Conservation (phyloP, 2,329 filamentous ascomycete species). For the Hypomyces perniciosus region DNA sequence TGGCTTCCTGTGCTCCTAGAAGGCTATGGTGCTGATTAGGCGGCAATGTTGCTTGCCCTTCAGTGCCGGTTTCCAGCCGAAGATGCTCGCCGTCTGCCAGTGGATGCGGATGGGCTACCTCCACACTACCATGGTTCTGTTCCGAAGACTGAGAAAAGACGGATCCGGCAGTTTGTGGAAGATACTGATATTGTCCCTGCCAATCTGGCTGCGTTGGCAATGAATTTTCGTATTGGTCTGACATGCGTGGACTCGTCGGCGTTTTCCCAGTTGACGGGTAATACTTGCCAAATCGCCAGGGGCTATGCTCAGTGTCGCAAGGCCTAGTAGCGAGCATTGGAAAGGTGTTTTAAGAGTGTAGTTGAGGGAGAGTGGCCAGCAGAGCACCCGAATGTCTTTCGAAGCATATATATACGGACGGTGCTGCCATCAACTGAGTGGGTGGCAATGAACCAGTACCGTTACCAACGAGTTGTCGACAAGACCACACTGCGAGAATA, state of each 20-base stretch:
- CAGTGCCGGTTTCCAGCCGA: conserved; percentile 60
- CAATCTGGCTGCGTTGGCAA: conserved; percentile 51
- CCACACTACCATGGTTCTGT: conserved; percentile 29
- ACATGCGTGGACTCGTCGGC: conserved; percentile 48
- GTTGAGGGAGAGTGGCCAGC: conserved; percentile 2
- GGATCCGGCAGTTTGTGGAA: conserved; percentile 39
- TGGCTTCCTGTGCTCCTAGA: conserved; percentile 36
- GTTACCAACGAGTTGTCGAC: conserved; percentile 1
- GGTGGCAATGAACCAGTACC: not conserved
- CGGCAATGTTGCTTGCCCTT: conserved; percentile 42
- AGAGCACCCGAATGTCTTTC: conserved; percentile 3
- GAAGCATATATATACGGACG: not conserved
- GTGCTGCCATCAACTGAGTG: conserved; percentile 8
- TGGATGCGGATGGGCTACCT: conserved; percentile 20
- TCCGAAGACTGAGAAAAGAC: conserved; percentile 42
- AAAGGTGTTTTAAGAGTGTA: conserved; percentile 18
- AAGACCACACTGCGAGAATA: conserved; percentile 1
- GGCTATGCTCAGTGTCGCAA: conserved; percentile 47
- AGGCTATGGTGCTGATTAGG: conserved; percentile 31
- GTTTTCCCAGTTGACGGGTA: conserved; percentile 40
- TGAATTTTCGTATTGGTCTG: conserved; percentile 47
- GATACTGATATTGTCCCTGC: conserved; percentile 50
- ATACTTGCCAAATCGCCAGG: conserved; percentile 50
- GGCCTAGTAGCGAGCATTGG: conserved; percentile 54
- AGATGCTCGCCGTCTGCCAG: conserved; percentile 30